A percentile compares a stretch with the other conserved stretches of the same genome.
These are phyloP conservation scores for Fusarium tuaranense DNA, from an alignment of 2,329 filamentous ascomycete species.

Conservation along the genomic window DNA sequence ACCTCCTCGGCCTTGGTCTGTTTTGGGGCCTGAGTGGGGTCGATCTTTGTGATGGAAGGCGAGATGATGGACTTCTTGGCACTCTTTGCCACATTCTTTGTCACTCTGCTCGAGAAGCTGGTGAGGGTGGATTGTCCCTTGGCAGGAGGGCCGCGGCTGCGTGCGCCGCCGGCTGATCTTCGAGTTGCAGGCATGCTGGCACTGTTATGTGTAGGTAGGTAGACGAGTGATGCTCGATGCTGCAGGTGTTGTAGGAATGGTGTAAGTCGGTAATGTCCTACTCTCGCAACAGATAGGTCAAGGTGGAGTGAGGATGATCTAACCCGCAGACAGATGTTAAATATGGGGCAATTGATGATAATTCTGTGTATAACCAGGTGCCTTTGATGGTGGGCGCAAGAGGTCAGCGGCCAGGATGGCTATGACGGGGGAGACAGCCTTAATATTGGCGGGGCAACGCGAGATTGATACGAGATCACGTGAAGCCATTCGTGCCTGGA, in stretches of 20 bases:
- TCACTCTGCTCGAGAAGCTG: constrained; percentile 69
- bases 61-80: constrained; percentile 58
- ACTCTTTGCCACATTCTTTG: constrained; percentile 63
- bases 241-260: background rate
- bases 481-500: constrained; percentile 46
- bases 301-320: background rate
- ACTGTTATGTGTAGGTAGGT: background rate
- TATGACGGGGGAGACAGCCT: constrained; percentile 38
- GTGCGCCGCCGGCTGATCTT: constrained; percentile 57
- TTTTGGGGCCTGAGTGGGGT: constrained; percentile 40
- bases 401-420: constrained; percentile 23
- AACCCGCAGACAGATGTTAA: background rate
- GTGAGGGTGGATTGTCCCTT: constrained; percentile 65
- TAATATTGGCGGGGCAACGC: constrained; percentile 67
- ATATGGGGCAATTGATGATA: constrained; percentile 14
- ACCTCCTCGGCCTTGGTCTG: constrained; percentile 31
- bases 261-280: background rate
- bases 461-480: constrained; percentile 62
- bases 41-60: constrained; percentile 51
- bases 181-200: constrained; percentile 62
- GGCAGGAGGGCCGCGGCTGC: constrained; percentile 50
- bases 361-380: constrained; percentile 1
- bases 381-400: constrained; percentile 14
- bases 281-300: background rate
- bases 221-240: constrained; percentile 4